Evolutionary conservation across 2,329 filamentous ascomycete species (phyloP).

Genomic region (Penicillium sp.): DNA sequence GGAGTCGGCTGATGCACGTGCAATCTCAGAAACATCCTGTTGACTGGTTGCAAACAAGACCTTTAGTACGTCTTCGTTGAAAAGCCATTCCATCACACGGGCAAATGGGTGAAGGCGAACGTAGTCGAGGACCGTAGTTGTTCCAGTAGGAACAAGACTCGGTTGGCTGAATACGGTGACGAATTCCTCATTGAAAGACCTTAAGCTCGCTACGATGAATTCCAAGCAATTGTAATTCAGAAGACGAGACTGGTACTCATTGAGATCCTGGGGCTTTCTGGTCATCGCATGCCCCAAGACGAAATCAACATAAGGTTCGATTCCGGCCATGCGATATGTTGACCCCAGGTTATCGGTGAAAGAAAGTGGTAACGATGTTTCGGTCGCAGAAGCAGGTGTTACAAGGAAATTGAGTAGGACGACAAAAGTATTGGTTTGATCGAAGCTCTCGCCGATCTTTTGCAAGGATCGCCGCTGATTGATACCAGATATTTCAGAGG

Average conservation of each 20-base stretch:
- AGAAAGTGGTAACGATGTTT: slow-evolving; percentile 74
- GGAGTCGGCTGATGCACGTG: slow-evolving; percentile 74
- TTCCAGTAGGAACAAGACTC: slow-evolving; percentile 70
- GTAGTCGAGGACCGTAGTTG: slow-evolving; percentile 77
- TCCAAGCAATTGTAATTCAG: slow-evolving; percentile 80
- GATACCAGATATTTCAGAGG: slow-evolving; percentile 46
- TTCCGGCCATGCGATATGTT: slow-evolving; percentile 77
- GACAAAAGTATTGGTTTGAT: slow-evolving; percentile 84
- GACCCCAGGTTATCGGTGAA: slow-evolving; percentile 86
- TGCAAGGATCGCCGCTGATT: slow-evolving; percentile 68
- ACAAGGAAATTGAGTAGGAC: slow-evolving; percentile 75
- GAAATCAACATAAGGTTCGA: slow-evolving; percentile 93
- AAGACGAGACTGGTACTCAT: slow-evolving; percentile 70
- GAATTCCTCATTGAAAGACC: slow-evolving; percentile 91
- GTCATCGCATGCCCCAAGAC: slow-evolving; percentile 79
- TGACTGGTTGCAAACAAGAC: slow-evolving; percentile 79
- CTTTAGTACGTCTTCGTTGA: slow-evolving; percentile 85
- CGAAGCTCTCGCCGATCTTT: slow-evolving; percentile 76
- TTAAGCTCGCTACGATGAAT: slow-evolving; percentile 78
- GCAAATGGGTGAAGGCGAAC: slow-evolving; percentile 89
- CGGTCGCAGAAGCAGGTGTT: slow-evolving; percentile 55
- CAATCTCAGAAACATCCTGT: slow-evolving; percentile 73
- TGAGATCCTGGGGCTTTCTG: slow-evolving; percentile 67
- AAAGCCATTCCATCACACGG: slow-evolving; percentile 97
- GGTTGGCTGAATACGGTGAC: slow-evolving; percentile 83